A percentile compares a stretch with the other conserved stretches of the same genome.
Evolutionary conservation across 2,329 filamentous ascomycete species (phyloP).

Genomic region (Fusarium poae): DNA sequence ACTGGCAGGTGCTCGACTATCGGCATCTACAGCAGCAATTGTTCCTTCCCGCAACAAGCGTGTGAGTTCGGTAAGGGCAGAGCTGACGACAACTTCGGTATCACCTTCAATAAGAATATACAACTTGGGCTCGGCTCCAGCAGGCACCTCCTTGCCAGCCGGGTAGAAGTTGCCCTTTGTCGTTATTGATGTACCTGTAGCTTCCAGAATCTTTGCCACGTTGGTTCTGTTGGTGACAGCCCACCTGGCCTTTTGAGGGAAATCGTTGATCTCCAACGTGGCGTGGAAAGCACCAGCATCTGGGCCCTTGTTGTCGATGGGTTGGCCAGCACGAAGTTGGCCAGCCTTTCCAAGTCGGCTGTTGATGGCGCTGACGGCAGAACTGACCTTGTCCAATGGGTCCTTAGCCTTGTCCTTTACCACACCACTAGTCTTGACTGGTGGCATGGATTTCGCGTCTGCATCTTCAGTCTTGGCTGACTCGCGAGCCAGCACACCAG

Average conservation of each 20-base stretch:
- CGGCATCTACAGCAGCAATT: conserved; percentile 87
- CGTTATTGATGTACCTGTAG: conserved; percentile 94
- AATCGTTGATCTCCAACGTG: conserved; percentile 98
- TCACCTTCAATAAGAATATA: conserved; percentile 99
- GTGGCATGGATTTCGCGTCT: conserved; percentile 53
- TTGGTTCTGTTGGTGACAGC: conserved; percentile 98
- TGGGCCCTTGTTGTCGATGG: conserved; percentile 98
- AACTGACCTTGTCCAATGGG: conserved; percentile 85
- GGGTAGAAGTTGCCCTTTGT: conserved; percentile 95
- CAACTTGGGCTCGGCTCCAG: conserved; percentile 87
- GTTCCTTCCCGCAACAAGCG: conserved; percentile 91
- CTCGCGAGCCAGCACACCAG: conserved; percentile 68
- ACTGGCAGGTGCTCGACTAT: conserved; percentile 80
- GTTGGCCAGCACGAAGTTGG: conserved; percentile 89
- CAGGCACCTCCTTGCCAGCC: conserved; percentile 80
- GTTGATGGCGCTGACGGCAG: conserved; percentile 93
- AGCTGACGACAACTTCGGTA: conserved; percentile 90
- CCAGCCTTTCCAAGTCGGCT: conserved; percentile 89
- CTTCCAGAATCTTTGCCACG: conserved; percentile 96
- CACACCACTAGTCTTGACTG: conserved; percentile 69
- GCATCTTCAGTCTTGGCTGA: conserved; percentile 59
- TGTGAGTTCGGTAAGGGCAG: conserved; percentile 91
- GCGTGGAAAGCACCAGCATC: conserved; percentile 97
- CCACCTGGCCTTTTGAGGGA: conserved; percentile 98
- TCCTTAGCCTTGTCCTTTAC: conserved; percentile 70